phyloP scores from a whole-genome alignment of 2,329 filamentous ascomycete species.

The Leptographium galeiforme region DNA sequence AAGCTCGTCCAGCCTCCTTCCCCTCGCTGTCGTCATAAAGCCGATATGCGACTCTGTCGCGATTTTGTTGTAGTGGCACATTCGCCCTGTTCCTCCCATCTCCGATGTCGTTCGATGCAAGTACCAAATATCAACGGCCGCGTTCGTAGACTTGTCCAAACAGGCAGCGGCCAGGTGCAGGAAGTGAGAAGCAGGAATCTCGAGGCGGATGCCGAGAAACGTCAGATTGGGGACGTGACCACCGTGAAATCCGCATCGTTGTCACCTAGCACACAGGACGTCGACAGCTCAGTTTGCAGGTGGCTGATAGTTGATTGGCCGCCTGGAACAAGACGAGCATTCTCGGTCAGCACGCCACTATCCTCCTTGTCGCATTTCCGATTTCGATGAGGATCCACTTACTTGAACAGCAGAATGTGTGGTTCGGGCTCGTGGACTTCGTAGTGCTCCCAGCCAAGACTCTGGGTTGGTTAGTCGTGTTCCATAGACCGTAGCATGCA shows the following conservation, averaged over 20 bases:
- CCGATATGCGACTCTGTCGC: not conserved
- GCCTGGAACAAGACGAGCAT: constrained; percentile 31
- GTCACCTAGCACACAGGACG: not conserved
- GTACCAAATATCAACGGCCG: not conserved
- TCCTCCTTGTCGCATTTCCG: not conserved
- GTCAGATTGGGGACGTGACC: not conserved
- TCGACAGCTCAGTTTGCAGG: constrained; percentile 34
- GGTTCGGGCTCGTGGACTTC: constrained; percentile 98
- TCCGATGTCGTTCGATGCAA: not conserved
- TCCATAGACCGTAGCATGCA: not conserved
- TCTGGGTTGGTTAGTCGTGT: constrained; percentile 38
- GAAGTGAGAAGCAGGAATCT: not conserved
- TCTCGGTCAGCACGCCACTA: not conserved
- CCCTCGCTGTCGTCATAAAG: not conserved
- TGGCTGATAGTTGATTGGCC: constrained; percentile 73
- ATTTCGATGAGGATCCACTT: constrained; percentile 23
- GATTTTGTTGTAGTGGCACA: not conserved
- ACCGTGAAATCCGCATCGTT: not conserved
- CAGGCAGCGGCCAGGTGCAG: not conserved
- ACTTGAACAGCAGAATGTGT: constrained; percentile 98
- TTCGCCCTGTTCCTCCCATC: not conserved
- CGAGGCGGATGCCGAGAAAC: not conserved
- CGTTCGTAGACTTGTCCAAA: not conserved
- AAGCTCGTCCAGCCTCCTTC: not conserved
- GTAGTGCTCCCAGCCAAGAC: constrained; percentile 97